These are phyloP conservation scores for Phialocephala sp. DNA, from an alignment of 2,329 filamentous ascomycete genomes.

Conservation along the genomic window DNA sequence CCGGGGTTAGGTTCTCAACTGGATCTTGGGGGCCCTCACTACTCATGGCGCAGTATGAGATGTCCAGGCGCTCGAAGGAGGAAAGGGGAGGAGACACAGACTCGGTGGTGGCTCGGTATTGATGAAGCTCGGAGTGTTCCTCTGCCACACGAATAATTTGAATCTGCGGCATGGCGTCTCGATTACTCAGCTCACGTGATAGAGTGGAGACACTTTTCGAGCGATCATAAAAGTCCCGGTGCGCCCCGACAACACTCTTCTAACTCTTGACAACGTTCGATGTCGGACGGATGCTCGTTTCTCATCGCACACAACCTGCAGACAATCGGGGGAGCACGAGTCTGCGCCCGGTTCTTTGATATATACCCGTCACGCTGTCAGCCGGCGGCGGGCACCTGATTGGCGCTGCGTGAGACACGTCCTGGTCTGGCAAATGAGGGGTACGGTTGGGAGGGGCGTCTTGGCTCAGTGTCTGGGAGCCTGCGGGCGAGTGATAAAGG, in stretches of 20 bases:
- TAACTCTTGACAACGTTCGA: background rate
- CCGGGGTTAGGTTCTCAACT: constrained; percentile 46
- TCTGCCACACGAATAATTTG: background rate
- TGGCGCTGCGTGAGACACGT: background rate
- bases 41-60: constrained; percentile 27
- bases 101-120: constrained; percentile 33
- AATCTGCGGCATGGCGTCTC: background rate
- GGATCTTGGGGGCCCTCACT: constrained; percentile 32
- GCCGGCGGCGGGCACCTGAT: background rate
- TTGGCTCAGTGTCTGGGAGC: background rate
- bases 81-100: constrained; percentile 2
- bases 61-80: constrained; percentile 22
- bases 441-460: background rate
- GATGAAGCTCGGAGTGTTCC: constrained; percentile 11
- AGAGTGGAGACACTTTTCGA: background rate
- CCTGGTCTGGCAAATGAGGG: constrained; percentile 6
- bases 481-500: background rate
- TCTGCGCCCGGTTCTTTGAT: background rate
- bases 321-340: background rate
- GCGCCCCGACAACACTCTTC: background rate
- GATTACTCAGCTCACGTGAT: constrained; percentile 10
- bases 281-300: background rate
- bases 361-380: constrained; percentile 15
- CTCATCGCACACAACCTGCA: background rate
- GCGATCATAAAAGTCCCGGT: background rate